phyloP scores from a whole-genome alignment of 768 basidiomycete genomes.

The Russula griseocarnosa region DNA sequence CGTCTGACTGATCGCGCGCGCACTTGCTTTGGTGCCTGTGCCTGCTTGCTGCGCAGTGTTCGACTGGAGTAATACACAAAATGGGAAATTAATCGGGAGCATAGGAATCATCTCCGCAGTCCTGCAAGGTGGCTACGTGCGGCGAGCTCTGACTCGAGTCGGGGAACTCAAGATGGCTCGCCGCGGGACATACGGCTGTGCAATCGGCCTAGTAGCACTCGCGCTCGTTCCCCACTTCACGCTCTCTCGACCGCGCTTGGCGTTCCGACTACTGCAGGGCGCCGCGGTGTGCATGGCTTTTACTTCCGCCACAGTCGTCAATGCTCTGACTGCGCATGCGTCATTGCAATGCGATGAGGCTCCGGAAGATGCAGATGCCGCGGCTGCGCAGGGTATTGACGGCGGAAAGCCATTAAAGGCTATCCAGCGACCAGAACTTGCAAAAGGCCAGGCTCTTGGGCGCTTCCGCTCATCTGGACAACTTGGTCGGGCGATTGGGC shows the following conservation, averaged over 20 bases:
- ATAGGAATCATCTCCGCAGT: constrained; percentile 90
- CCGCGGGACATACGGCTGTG: constrained; percentile 72
- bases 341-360: constrained; percentile 84
- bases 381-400: constrained; percentile 47
- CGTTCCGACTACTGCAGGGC: constrained; percentile 54
- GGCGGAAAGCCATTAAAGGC: constrained; percentile 41
- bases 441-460: constrained; percentile 82
- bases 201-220: constrained; percentile 64
- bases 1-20: background rate
- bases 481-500: constrained; percentile 88
- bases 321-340: constrained; percentile 84
- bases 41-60: constrained; percentile 49
- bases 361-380: constrained; percentile 40
- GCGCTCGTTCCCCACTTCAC: constrained; percentile 62
- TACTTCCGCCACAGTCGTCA: constrained; percentile 94
- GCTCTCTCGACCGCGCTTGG: constrained; percentile 40
- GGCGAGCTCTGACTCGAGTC: constrained; percentile 66
- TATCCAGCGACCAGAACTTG: constrained; percentile 58
- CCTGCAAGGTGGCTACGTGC: constrained; percentile 92
- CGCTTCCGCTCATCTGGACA: constrained; percentile 90
- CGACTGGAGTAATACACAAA: constrained; percentile 86
- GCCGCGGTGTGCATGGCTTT: constrained; percentile 86
- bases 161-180: constrained; percentile 83
- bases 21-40: too few species aligned
- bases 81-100: constrained; percentile 76